Conservation (phyloP, 257 asterid genomes). For the Solanum etuberosum region DNA sequence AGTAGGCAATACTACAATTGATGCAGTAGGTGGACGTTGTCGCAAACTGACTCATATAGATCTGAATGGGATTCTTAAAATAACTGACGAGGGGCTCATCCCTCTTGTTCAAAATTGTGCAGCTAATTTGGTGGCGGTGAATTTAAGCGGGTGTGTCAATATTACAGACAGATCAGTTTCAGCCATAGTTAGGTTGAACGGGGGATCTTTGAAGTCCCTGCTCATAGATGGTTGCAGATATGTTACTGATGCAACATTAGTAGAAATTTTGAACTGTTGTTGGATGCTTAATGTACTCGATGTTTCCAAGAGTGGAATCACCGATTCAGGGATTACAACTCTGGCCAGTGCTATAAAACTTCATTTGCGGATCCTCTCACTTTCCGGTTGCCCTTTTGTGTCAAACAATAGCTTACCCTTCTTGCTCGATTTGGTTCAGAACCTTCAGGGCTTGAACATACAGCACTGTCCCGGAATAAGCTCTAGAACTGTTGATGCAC, state of each 20-base stretch:
- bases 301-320: no score
- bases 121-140: no score
- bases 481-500: conserved; percentile 22
- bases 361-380: conserved; percentile 41
- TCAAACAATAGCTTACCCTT: conserved; percentile 44
- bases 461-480: conserved; percentile 54
- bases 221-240: no score
- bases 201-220: no score
- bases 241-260: no score
- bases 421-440: conserved; percentile 36
- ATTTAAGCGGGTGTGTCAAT: no score
- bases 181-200: no score
- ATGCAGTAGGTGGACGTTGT: conserved; percentile 39
- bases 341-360: conserved; percentile 45
- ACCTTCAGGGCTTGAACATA: conserved; percentile 56
- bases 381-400: conserved; percentile 39
- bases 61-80: conserved; percentile 33
- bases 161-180: no score
- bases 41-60: conserved; percentile 38
- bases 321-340: conserved; percentile 45
- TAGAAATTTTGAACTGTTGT: no score
- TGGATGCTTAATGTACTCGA: no score
- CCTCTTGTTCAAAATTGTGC: conserved; percentile 40
- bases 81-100: conserved; percentile 51
- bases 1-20: conserved; percentile 32